Base-by-base conservation (phyloP, 2,329 filamentous ascomycete genomes). In the Cordyceps javanica region DNA sequence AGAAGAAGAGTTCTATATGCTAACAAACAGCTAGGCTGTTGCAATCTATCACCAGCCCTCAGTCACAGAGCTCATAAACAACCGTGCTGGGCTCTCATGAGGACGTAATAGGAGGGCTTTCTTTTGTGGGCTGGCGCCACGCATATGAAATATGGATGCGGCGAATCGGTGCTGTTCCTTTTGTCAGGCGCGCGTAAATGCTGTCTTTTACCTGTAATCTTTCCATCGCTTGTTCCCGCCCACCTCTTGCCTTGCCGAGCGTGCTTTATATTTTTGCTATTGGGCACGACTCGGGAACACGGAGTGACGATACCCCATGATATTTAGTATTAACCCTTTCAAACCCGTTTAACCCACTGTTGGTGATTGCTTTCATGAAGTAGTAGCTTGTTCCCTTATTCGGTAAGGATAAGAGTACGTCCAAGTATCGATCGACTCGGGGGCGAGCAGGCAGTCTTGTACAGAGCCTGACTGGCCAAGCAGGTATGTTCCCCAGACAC, bases 21-120 rank as follows among this genome's bases (percentile, higher is more conserved):
- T 57, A 39, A 57, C 16, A 7, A 14, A 16, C 42, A 41, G 11
- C 46, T 23, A 58, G 57, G 34, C 60, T 64, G 58, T 54, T 64
- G 28, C 59, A 63, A 23, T 64, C 63, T 41, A 64, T 64, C 30
- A 64, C 63, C 36, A 58, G 42, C 21, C 42, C 56, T 7, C 56
- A 58, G 56, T 48, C 55, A 4, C 55, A 58, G n/a, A 30, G 39
- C 13, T 58, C 48, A 14, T 58, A 25, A 57, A 21, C 26, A 36
- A 26, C 25, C 11, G 16, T 42, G 16, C 6, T 34, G 34, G 13
- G 23, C 2, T 5, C 3, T n/a, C n/a, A n/a, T 28, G 19, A 23
- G 28, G 16, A 8, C 9, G 16, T 25, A 39, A 21, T 21, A 38
- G 30, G 16, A 30, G 30, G 21, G 21, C 5, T 39, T 46, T 55